Base-by-base conservation (phyloP, 1,139 yeast species). In the Candida buenavistaensis region DNA sequence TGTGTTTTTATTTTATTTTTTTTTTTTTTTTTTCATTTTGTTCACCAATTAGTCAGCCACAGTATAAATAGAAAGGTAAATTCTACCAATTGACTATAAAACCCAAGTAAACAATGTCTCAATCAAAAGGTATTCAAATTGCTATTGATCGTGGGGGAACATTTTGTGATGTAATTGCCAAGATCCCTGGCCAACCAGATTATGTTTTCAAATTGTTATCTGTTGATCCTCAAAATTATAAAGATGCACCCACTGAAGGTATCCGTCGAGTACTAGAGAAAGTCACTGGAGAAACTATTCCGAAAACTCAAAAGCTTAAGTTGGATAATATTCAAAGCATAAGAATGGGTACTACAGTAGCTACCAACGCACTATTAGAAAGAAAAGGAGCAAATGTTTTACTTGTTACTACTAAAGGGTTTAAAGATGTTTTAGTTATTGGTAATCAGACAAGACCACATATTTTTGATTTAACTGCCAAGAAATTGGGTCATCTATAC, bases 171-270 rank as follows among this genome's bases (percentile, higher is more conserved):
- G 78, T 89, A 55, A 68, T 75, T 20, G 80, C 82, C 5, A 70
- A 81, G 39, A 64, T 64, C 32, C 71, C 72, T 0, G 59, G 57
- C 10, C 62, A 61, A 28, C 49, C 50, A 3, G 75, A 70, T 43
- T 53, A 52, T 32, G 68, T 64, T 1, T 68, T 76, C 49, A 89
- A 89, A 57, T 62, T 89, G 26, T 67, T 90, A 19, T 87, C 96
- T 1, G 96, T 84, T 6, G 96, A 90, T 54, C 95, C 96, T 0
- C 65, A 72, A 28, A 89, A 89, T 61, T 89, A 90, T 54, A 63
- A 69, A 4, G 97, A 90, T 67, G 96, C 97, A 1, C 95, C 95
- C 4, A 70, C 90, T 11, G 97, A 89, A 61, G 97, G 96, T 5
- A 86, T 90, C 30, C 69, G 97, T 43, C 63, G 95, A 33, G 74